Conservation (phyloP, 2,329 filamentous ascomycete species). For the Pseudocercospora pini-densiflorae region DNA sequence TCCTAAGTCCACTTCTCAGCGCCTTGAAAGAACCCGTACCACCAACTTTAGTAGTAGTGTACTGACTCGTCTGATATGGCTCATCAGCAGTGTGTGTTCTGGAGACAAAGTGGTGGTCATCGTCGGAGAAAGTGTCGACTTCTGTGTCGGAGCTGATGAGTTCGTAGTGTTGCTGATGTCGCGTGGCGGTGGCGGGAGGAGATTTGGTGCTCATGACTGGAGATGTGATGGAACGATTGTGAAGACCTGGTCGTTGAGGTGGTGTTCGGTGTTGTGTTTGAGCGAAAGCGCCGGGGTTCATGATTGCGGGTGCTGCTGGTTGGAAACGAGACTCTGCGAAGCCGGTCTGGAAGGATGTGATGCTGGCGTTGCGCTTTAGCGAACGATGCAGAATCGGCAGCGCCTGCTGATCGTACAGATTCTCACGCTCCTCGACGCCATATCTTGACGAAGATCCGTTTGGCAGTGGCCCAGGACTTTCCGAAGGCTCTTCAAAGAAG, state of each 20-base stretch:
- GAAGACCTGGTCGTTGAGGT: slow-evolving; percentile 66
- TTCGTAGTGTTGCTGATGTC: slow-evolving; percentile 52
- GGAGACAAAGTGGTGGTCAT: slow-evolving; percentile 65
- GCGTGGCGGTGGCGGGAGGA: slow-evolving; percentile 38
- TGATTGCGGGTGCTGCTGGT: slow-evolving; percentile 57
- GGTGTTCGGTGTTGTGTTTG: slow-evolving; percentile 31
- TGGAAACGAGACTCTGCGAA: slow-evolving; percentile 73
- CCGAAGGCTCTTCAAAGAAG: slow-evolving; percentile 54
- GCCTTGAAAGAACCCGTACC: slow-evolving; percentile 46
- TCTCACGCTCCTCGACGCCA: slow-evolving; percentile 63
- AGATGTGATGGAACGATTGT: slow-evolving; percentile 83
- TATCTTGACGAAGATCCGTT: slow-evolving; percentile 24
- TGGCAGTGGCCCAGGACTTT: slow-evolving; percentile 17
- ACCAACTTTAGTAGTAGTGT: slow-evolving; percentile 25
- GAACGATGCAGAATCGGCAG: slow-evolving; percentile 88
- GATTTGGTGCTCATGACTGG: slow-evolving; percentile 60
- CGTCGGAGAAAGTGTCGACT: slow-evolving; percentile 74
- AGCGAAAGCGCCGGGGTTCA: slow-evolving; percentile 63
- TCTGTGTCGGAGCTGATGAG: slow-evolving; percentile 76
- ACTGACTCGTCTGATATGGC: slow-evolving; percentile 20
- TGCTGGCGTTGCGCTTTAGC: slow-evolving; percentile 70
- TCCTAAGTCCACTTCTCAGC: slow-evolving; percentile 61
- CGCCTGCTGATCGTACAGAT: slow-evolving; percentile 91
- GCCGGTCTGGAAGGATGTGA: slow-evolving; percentile 82
- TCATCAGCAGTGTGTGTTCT: slow-evolving; percentile 40